Percentiles rank a stretch among this genome's conserved stretches.
Evolutionary conservation across 345 rosid species (phyloP).

Genomic region (Eucalyptus decipiens): DNA sequence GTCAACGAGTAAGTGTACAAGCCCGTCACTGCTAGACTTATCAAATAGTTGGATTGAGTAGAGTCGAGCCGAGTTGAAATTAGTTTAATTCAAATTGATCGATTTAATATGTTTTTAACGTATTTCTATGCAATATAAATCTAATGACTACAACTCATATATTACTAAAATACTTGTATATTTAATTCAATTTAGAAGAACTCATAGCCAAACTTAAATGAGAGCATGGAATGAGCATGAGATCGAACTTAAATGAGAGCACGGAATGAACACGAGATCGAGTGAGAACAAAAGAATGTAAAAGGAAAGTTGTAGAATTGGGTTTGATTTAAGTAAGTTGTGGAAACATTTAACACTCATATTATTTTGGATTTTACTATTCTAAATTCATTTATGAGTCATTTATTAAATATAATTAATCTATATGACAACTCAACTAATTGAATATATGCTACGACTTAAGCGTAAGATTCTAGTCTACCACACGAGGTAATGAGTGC

Average conservation of each 20-base stretch:
- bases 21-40: neutral
- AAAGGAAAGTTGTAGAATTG: accelerated
- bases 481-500: neutral
- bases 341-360: accelerated
- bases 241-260: too few species aligned
- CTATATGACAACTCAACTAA: too few species aligned
- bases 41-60: neutral
- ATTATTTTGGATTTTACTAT: too few species aligned
- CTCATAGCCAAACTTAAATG: neutral
- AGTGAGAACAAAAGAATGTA: accelerated
- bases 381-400: too few species aligned
- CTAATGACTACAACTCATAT: too few species aligned
- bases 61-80: neutral
- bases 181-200: too few species aligned
- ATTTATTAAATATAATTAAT: too few species aligned
- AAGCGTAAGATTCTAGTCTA: too few species aligned
- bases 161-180: neutral
- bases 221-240: neutral
- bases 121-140: too few species aligned
- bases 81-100: neutral
- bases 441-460: too few species aligned
- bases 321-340: accelerated
- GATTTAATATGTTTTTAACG: too few species aligned
- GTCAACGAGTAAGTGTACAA: neutral
- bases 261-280: accelerated